A percentile compares a stretch with the other conserved stretches of the same genome.
phyloP scores from a whole-genome alignment of 1,139 yeast genomes.

The Oligophagozyma castellii region DNA sequence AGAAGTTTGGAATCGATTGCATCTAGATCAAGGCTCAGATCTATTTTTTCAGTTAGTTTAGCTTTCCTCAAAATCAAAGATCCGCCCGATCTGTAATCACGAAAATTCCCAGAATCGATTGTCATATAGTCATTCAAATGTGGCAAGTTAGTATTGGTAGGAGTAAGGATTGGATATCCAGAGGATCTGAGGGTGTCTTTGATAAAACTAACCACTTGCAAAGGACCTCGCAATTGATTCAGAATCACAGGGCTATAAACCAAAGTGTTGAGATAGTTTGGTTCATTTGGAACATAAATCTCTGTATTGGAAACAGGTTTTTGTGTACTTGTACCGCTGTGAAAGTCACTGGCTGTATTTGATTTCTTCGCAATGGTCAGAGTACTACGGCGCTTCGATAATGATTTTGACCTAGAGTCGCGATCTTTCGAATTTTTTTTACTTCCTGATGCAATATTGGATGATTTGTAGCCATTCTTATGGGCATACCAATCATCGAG shows the following conservation, averaged over 20 bases:
- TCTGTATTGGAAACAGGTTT: not conserved
- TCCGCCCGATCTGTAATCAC: constrained; percentile 12
- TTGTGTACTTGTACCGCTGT: too few relatives aligned
- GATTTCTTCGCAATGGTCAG: constrained; percentile 8
- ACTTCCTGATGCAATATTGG: constrained; percentile 2
- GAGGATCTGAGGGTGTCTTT: constrained; percentile 10
- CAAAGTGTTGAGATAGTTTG: not conserved
- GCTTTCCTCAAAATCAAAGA: constrained; percentile 14
- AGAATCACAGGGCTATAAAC: not conserved
- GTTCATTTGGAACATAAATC: not conserved
- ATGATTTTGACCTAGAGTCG: not conserved
- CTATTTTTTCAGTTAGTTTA: constrained; percentile 11
- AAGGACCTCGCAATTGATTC: constrained; percentile 1
- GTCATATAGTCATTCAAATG: constrained; percentile 4
- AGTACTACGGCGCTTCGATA: not conserved
- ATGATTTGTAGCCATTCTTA: constrained; percentile 2
- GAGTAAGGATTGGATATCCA: constrained; percentile 15
- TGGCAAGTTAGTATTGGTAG: constrained; percentile 10
- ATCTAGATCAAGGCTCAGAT: constrained; percentile 7
- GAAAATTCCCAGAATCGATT: constrained; percentile 10
- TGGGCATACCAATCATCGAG: not conserved
- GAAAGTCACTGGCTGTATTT: constrained; percentile 7
- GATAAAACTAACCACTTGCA: constrained; percentile 13
- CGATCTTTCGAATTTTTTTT: too few relatives aligned
- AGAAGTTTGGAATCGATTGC: constrained; percentile 8